Evolutionary conservation across 805 yeast species (phyloP), one percentile per base, ranked within the genome.

Genomic region (Hanseniaspora lindneri): DNA sequence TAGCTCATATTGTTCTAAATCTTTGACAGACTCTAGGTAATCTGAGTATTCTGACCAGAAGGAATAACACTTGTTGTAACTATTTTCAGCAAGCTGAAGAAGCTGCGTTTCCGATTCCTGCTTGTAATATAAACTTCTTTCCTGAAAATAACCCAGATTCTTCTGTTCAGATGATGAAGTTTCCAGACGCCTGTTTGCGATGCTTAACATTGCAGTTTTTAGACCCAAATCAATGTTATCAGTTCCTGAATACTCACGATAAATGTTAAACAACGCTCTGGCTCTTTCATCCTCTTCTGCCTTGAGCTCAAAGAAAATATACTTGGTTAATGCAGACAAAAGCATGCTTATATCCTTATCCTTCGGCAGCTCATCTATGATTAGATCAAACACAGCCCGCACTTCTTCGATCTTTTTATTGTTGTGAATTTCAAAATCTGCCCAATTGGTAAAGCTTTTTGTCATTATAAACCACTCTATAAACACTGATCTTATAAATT

Each of bases 31-130:
- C 44, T 72, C 72, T 11, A 77, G 55, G 21, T 84, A 58, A 11
- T 73, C 68, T 1, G 85, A 51, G 56, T 79, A 79, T 0, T 74
- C 60, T 89, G 95, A 87, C 96, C 97, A 88, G 0, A 77, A 65
- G 56, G 83, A 92, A 60, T 76, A 79, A 63, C 84, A 4, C 8
- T 13, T 33, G 19, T n/a, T 17, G 13, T 33, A 33, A 17, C 21
- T 16, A 4, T 5, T 19, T 33, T 33, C 37, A 33, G 16, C 21
- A 17, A 33, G 5, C 19, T n/a, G 6, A 7, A 6, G 4, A 5
- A 33, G 13, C 6, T 16, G 8, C 5, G 8, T 33, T 6, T 17
- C 23, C 6, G 37, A n/a, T 19, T 33, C 21, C 5, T 33, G 16
- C 14, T 33, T 19, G 19, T 7, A 33, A 14, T 16, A 33, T 5